Evolutionary conservation across 2,329 filamentous ascomycete species (phyloP), one percentile per base, ranked within the genome.

Genomic region (Rhynchosporium secalis): DNA sequence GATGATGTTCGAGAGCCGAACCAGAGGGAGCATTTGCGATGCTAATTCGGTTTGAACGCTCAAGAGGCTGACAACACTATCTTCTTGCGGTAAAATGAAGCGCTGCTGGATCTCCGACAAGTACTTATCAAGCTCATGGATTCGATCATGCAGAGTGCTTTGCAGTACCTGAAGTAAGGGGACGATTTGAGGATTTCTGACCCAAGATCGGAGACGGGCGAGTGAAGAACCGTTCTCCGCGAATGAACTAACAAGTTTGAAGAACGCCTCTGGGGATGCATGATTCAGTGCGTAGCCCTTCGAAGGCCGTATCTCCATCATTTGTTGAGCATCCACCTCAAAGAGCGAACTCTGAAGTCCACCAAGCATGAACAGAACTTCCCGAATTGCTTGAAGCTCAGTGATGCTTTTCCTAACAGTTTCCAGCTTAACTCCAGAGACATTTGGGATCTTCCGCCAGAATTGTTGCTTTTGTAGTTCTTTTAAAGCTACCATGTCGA

Each of bases 341-440:
- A 93, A 96, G 1, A 96, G 72, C 1, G 86, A 88, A 2, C 90
- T 94, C 5, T 87, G 83, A 3, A 95, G 78, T 0, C 93, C 93
- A 59, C 86, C 84, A 0, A 98, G 81, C 91, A 97, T 96, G 70
- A 91, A 94, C 0, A 97, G 78, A 0, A 86, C 84, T 71, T 98
- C 92, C 54, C 92, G 85, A 31, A 93, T 78, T 10, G 87, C 79
- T 66, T 93, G 86, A 1, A 90, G 78, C 72, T 96, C 93, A 28
- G 71, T 72, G 45, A 73, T 68, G 29, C 58, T 65, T 49, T 66
- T 72, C 56, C 68, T 71, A 29, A 72, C 69, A 3, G 70, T 72
- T 49, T 71, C 68, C 41, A 72, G 52, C 56, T 66, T 65, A 15
- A 70, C 63, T 26, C 68, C 70, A 60, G 62, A 62, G 9, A 71